phyloP scores from a whole-genome alignment of 768 basidiomycete genomes.

The Mycena rebaudengoi region DNA sequence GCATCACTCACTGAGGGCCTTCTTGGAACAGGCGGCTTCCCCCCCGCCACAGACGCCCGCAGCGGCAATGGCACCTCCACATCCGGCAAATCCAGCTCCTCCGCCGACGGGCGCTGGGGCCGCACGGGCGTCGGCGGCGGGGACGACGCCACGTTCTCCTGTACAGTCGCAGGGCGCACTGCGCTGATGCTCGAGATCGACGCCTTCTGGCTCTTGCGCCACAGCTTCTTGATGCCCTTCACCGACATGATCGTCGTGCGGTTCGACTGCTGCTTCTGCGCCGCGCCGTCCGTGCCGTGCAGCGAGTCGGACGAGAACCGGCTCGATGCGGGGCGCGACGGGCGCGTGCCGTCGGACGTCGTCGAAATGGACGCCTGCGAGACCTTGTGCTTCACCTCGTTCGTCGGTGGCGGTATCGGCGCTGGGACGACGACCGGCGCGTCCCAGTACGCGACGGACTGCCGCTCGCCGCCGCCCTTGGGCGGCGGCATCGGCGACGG shows the following conservation, averaged over 20 bases:
- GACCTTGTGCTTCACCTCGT: conserved; percentile 28
- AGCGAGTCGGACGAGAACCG: conserved; percentile 84
- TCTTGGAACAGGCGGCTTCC: background rate
- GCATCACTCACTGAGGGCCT: background rate
- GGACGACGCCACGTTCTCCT: conserved; percentile 38
- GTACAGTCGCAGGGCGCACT: conserved; percentile 53
- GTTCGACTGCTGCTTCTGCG: conserved; percentile 46
- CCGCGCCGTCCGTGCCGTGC: conserved; percentile 43
- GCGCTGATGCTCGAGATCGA: conserved; percentile 56
- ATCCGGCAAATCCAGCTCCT: conserved; percentile 32
- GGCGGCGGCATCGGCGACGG: conserved; percentile 54
- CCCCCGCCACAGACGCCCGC: conserved; percentile 14
- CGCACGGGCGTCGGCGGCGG: conserved; percentile 22
- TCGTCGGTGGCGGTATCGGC: conserved; percentile 24
- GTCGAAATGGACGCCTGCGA: conserved; percentile 15
- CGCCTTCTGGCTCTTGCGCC: conserved; percentile 77
- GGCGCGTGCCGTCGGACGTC: conserved; percentile 34
- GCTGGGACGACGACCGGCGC: conserved; percentile 23
- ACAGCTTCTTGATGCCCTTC: conserved; percentile 77
- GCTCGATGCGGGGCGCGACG: too few species aligned
- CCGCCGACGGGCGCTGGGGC: conserved; percentile 31
- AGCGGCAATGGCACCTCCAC: conserved; percentile 19
- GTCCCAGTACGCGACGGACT: conserved; percentile 56
- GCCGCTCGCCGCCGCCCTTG: conserved; percentile 32
- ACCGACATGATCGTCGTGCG: conserved; percentile 73